Evolutionary conservation across 2,329 filamentous ascomycete species (phyloP).

Genomic region (Aspergillus spinulosporus): DNA sequence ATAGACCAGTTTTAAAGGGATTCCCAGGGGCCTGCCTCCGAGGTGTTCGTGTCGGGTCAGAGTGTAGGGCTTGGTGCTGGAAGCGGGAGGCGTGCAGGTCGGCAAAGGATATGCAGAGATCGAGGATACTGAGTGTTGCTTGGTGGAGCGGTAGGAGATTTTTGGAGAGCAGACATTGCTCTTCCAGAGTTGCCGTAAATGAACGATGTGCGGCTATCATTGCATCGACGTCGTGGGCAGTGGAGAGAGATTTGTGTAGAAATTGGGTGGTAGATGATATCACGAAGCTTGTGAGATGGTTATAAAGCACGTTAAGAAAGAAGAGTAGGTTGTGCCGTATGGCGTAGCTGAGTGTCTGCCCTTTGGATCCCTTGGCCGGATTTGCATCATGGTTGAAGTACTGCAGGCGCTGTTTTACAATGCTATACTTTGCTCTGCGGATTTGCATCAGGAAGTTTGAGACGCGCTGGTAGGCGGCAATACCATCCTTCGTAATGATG

Average conservation of each 20-base stretch:
- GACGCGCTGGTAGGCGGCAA: constrained; percentile 67
- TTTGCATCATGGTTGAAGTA: constrained; percentile 32
- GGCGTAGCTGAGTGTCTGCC: constrained; percentile 39
- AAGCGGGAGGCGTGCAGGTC: constrained; percentile 54
- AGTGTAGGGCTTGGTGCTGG: constrained; percentile 26
- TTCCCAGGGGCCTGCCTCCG: constrained; percentile 32
- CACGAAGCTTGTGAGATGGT: constrained; percentile 73
- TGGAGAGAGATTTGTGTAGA: constrained; percentile 59
- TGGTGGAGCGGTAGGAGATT: constrained; percentile 70
- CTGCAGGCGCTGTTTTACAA: constrained; percentile 56
- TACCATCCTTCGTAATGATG: constrained; percentile 66
- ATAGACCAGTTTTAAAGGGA: constrained; percentile 24
- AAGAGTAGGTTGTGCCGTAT: constrained; percentile 71
- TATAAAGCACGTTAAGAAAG: constrained; percentile 73
- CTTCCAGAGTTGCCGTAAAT: constrained; percentile 64
- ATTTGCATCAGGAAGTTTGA: constrained; percentile 78
- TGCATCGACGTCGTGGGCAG: constrained; percentile 71
- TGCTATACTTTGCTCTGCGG: constrained; percentile 66
- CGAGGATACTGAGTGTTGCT: constrained; percentile 72
- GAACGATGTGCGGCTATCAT: constrained; percentile 71
- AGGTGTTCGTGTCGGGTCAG: background rate
- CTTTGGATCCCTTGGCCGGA: constrained; percentile 39
- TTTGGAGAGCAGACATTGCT: constrained; percentile 68
- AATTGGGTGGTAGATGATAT: constrained; percentile 60
- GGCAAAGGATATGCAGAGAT: constrained; percentile 70